Percentiles rank a stretch among this genome's conserved stretches.
These are phyloP conservation scores for Pisolithus albus DNA, from an alignment of 768 basidiomycete genomes.

Conservation along the genomic window DNA sequence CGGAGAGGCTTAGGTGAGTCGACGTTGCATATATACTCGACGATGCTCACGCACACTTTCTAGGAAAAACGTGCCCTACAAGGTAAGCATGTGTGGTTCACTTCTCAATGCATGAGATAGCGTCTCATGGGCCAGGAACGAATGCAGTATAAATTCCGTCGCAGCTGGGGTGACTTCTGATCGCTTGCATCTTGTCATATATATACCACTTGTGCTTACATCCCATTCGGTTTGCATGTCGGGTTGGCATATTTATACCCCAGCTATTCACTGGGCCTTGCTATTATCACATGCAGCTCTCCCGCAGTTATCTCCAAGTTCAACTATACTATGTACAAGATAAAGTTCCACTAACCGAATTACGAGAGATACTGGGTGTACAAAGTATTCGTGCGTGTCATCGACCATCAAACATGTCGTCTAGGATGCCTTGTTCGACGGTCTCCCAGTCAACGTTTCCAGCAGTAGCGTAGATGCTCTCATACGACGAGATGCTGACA, in stretches of 20 bases:
- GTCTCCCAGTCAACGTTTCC: conserved; percentile 85
- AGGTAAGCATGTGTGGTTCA: conserved; percentile 43
- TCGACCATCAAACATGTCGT: conserved; percentile 87
- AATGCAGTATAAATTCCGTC: conserved; percentile 85
- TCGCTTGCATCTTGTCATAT: neutral
- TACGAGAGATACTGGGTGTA: no score
- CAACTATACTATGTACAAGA: no score
- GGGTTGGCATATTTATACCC: neutral
- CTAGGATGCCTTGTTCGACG: conserved; percentile 72
- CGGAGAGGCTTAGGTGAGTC: conserved; percentile 66
- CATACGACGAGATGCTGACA: conserved; percentile 83
- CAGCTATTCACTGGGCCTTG: neutral
- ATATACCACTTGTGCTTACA: neutral
- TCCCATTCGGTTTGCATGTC: neutral
- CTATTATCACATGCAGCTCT: no score
- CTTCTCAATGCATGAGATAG: conserved; percentile 17
- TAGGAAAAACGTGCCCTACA: conserved; percentile 82
- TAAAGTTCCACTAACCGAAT: no score
- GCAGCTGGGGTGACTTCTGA: conserved; percentile 84
- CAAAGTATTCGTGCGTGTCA: conserved; percentile 17
- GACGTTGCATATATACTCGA: neutral
- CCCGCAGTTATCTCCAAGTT: no score
- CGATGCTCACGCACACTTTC: conserved; percentile 4
- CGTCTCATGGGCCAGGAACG: conserved; percentile 48
- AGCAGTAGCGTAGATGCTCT: conserved; percentile 79